Conservation (phyloP, 2,329 filamentous ascomycete species). For the Talaromyces verruculosus region DNA sequence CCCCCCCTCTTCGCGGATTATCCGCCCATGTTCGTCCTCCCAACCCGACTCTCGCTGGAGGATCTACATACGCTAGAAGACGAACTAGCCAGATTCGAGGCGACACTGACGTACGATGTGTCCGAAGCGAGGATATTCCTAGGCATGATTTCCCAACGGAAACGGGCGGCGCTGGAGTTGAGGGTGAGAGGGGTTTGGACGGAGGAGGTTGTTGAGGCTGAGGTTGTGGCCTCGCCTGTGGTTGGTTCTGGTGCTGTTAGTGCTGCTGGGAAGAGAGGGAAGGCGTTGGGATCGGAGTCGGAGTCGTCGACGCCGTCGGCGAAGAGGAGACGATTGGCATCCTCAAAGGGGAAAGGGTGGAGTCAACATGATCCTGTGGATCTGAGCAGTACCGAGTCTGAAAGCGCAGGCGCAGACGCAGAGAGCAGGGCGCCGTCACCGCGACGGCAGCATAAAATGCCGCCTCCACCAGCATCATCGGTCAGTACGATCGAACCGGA, state of each 20-base stretch:
- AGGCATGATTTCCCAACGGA: slow-evolving; percentile 67
- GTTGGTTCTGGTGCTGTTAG: not conserved
- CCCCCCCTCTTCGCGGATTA: slow-evolving; percentile 34
- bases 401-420: slow-evolving; percentile 18
- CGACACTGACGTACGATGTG: slow-evolving; percentile 68
- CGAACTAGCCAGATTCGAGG: slow-evolving; percentile 55
- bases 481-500: not conserved
- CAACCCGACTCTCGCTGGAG: slow-evolving; percentile 65
- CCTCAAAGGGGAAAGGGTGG: slow-evolving; percentile 1
- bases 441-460: slow-evolving; percentile 27
- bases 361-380: slow-evolving; percentile 27
- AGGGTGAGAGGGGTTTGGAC: slow-evolving; percentile 62
- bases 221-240: not conserved
- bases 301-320: slow-evolving; percentile 22
- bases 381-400: slow-evolving; percentile 33
- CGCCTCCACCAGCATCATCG: slow-evolving; percentile 8
- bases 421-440: not conserved
- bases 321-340: slow-evolving; percentile 32
- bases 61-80: slow-evolving; percentile 66
- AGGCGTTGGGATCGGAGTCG: not conserved
- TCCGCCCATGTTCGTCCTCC: slow-evolving; percentile 71
- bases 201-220: slow-evolving; percentile 33
- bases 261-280: not conserved
- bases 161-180: slow-evolving; percentile 75
- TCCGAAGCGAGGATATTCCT: slow-evolving; percentile 72